phyloP scores from a whole-genome alignment of 495 filamentous ascomycete species.

The Neurospora sp. region DNA sequence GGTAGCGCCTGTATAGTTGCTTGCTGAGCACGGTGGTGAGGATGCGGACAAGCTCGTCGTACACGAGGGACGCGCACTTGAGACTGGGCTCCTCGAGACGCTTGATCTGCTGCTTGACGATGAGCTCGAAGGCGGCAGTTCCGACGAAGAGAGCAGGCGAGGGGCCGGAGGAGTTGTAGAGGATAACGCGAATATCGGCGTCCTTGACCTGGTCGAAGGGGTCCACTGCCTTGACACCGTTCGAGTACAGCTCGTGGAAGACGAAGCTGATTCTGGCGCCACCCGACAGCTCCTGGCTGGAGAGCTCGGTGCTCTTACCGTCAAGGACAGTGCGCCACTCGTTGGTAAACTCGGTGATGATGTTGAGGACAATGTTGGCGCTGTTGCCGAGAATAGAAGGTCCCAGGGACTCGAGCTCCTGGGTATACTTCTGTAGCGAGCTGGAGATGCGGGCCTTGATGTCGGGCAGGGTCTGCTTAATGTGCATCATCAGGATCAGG shows the following conservation, averaged over 20 bases:
- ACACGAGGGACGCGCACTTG: conserved; percentile 94
- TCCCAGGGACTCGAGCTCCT: conserved; percentile 72
- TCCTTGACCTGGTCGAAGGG: conserved; percentile 98
- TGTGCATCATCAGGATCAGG: conserved; percentile 99
- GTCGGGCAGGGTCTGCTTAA: conserved; percentile 97
- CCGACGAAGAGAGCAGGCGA: conserved; percentile 97
- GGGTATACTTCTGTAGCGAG: conserved; percentile 82
- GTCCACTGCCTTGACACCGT: conserved; percentile 96
- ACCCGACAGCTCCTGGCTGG: conserved; percentile 86
- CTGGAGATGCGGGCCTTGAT: conserved; percentile 93
- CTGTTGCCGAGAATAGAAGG: conserved; percentile 96
- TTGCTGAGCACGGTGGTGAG: conserved; percentile 82
- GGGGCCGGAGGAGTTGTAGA: conserved; percentile 97
- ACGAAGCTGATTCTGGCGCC: conserved; percentile 99
- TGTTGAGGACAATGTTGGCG: conserved; percentile 91
- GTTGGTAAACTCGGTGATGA: conserved; percentile 97
- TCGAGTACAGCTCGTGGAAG: conserved; percentile 96
- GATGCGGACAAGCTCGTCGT: conserved; percentile 95
- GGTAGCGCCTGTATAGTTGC: conserved; percentile 85
- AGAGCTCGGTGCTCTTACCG: conserved; percentile 91
- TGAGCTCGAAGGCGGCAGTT: conserved; percentile 93
- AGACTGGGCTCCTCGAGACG: conserved; percentile 90
- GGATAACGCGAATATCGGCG: conserved; percentile 89
- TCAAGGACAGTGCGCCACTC: conserved; percentile 95
- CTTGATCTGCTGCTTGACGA: conserved; percentile 98